phyloP scores from a whole-genome alignment of 257 asterid species.

The Nicotiana attenuata region DNA sequence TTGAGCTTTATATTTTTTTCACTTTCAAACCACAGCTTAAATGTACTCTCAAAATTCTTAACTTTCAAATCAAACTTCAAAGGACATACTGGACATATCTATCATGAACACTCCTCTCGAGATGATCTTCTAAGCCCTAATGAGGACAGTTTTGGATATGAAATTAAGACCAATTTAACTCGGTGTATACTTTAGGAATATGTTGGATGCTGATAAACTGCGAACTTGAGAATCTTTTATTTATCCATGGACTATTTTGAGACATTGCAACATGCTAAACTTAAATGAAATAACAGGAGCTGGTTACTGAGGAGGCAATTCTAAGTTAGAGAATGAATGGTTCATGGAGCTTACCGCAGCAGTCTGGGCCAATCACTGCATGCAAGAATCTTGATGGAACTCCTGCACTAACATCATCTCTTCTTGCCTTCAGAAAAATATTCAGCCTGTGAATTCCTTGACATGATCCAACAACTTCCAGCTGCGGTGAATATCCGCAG shows the following conservation, averaged over 20 bases:
- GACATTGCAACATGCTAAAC: neutral
- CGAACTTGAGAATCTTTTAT: neutral
- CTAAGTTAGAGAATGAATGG: neutral
- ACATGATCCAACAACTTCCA: slow-evolving; percentile 53
- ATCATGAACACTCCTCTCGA: neutral
- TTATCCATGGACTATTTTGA: neutral
- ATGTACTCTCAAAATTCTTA: neutral
- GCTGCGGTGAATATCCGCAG: slow-evolving; percentile 42
- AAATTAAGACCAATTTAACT: neutral
- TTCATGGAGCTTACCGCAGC: slow-evolving; percentile 37
- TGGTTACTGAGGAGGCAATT: neutral
- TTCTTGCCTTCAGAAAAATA: slow-evolving; percentile 49
- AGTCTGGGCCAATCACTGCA: slow-evolving; percentile 64
- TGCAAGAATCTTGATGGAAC: slow-evolving; percentile 75
- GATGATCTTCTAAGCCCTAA: neutral
- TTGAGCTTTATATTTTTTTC: neutral
- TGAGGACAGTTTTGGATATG: neutral
- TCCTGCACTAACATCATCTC: slow-evolving; percentile 55
- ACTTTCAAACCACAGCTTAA: neutral
- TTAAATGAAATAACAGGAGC: neutral
- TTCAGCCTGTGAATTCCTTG: slow-evolving; percentile 52
- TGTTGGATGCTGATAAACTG: neutral
- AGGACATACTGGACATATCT: neutral
- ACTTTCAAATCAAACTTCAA: neutral
- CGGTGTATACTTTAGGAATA: neutral